These are phyloP conservation scores for Fagopyrum tataricum DNA, from an alignment of 148 eudicot species.

Conservation along the genomic window DNA sequence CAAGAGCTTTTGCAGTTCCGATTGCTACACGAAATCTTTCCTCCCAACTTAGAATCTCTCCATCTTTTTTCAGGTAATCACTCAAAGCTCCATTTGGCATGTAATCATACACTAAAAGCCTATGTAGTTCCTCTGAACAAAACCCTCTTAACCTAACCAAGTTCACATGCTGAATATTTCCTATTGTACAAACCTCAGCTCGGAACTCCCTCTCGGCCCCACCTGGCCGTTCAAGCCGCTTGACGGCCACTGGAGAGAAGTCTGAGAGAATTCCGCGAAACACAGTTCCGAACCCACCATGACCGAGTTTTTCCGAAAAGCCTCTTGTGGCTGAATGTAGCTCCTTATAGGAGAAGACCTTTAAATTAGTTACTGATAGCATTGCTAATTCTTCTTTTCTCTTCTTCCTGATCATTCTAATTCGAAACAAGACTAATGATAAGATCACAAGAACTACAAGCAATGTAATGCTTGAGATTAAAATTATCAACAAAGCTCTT, in stretches of 20 bases:
- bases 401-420: constrained; percentile 26
- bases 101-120: constrained; percentile 69
- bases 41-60: constrained; percentile 56
- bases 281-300: constrained; percentile 78
- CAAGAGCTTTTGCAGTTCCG: constrained; percentile 68
- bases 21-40: constrained; percentile 59
- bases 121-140: constrained; percentile 55
- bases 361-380: constrained; percentile 54
- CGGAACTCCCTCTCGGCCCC: constrained; percentile 77
- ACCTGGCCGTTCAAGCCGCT: constrained; percentile 63
- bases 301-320: constrained; percentile 77
- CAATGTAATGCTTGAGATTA: neutral
- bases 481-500: neutral
- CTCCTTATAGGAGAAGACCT: constrained; percentile 68
- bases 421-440: constrained; percentile 25
- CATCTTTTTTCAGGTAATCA: constrained; percentile 39
- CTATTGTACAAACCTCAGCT: constrained; percentile 83
- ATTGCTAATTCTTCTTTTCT: constrained; percentile 33
- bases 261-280: constrained; percentile 44
- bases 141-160: constrained; percentile 72
- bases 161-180: constrained; percentile 77
- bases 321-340: constrained; percentile 60
- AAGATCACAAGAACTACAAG: neutral
- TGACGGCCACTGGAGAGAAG: constrained; percentile 50
- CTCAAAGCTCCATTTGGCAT: constrained; percentile 78